Base-by-base conservation (phyloP, 2,329 filamentous ascomycete genomes). In the Xylaria sp. region DNA sequence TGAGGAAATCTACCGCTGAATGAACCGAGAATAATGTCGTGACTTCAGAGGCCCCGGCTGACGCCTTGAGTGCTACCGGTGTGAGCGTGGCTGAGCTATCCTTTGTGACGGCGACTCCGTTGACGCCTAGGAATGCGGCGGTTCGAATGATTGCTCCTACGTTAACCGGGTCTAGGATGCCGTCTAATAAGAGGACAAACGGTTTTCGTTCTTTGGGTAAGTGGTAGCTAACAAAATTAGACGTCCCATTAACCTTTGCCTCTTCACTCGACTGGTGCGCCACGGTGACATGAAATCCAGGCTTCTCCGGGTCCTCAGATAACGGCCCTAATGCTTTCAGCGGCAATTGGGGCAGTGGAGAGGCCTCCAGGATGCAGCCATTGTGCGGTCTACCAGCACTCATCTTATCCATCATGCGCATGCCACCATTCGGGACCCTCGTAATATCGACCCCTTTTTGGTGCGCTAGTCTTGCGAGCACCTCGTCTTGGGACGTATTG, bases 131-230 rank as follows among this genome's bases (percentile, higher is more conserved):
- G 76, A 95, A 98, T 72, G 92, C 90, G 2, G 93, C 92, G 5
- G 92, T 92, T 37, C 95, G 90, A 45, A 98, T 83, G 63, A 98
- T 94, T 21, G 89, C 92, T 43, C 95, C 95, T 0, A 98, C 80
- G 73, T 99, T 99, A 25, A 92, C 93, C 0, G 93, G 91, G 72
- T 99, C 94, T 9, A 92, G 79, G 38, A 96, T 88, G 57, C 89
- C 86, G 69, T 95, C 89, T 1, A 95, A 80, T 33, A 94, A 78
- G 1, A 96, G 79, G 8, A 96, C 81, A 31, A 96, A 82, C 0
- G 92, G 92, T 53, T 89, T 85, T 57, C 86, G 70, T 73, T 72
- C n/a, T 73, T 71, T 25, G 74, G 75, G 59, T 79, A 82, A 21
- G 68, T 69, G 45, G 65, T 69, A 65, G 57, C 64, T 31, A 49